Conservation (phyloP, 2,329 filamentous ascomycete species). For the Malbranchea cinnamomea region DNA sequence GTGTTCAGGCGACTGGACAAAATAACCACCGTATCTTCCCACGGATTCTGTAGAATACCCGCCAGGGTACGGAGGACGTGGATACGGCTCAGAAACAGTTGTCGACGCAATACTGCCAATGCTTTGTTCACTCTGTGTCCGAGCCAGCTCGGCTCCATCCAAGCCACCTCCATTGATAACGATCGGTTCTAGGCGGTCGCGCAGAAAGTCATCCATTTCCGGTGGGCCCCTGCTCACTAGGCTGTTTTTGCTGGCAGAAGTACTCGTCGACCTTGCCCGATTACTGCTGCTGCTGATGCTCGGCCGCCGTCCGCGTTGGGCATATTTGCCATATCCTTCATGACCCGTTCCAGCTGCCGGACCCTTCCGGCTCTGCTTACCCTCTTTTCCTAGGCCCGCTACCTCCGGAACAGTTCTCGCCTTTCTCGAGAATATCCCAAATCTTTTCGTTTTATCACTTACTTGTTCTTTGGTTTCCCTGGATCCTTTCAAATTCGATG, state of each 20-base stretch:
- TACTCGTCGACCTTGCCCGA: slow-evolving; percentile 28
- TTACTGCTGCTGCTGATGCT: slow-evolving; percentile 27
- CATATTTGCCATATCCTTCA: slow-evolving; percentile 45
- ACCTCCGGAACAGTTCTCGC: slow-evolving; percentile 47
- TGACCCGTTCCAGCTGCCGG: slow-evolving; percentile 88
- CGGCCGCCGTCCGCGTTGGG: slow-evolving; percentile 28
- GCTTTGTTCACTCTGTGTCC: slow-evolving; percentile 28
- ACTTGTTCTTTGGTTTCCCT: slow-evolving; percentile 19
- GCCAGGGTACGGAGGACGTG: slow-evolving; percentile 14
- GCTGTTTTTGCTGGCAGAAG: slow-evolving; percentile 28
- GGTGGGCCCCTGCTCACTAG: slow-evolving; percentile 22
- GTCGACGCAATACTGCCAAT: slow-evolving; percentile 19
- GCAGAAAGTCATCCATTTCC: slow-evolving; percentile 34
- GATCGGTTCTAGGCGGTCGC: slow-evolving; percentile 34
- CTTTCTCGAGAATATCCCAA: slow-evolving; percentile 63
- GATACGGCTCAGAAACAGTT: slow-evolving; percentile 12
- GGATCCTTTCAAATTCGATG: slow-evolving; percentile 11
- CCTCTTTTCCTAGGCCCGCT: slow-evolving; percentile 38
- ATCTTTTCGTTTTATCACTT: slow-evolving; percentile 41
- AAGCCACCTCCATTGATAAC: slow-evolving; percentile 32
- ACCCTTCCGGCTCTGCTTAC: slow-evolving; percentile 52
- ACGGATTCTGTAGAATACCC: slow-evolving; percentile 22
- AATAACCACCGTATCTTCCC: slow-evolving; percentile 14
- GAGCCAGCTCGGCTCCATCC: slow-evolving; percentile 18
- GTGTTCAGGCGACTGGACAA: slow-evolving; percentile 20